Conservation (phyloP, 805 yeast species). For the Lachancea meyersii region DNA sequence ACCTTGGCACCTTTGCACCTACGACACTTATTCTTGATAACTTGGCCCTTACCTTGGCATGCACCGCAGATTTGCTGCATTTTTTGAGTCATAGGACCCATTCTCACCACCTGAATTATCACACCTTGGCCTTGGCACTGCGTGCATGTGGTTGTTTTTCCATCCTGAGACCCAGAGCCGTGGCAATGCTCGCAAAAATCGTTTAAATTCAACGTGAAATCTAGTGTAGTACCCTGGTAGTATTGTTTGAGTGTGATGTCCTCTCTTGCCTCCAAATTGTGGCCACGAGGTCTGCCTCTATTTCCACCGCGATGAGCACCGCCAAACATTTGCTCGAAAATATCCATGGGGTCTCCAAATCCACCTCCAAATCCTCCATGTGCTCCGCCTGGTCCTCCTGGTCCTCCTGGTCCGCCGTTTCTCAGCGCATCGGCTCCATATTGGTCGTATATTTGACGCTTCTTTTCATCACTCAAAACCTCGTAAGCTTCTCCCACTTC, state of each 20-base stretch:
- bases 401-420: conserved; percentile 49
- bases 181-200: conserved; percentile 70
- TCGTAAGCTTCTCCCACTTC: conserved; percentile 94
- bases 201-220: conserved; percentile 60
- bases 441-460: conserved; percentile 60
- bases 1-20: conserved; percentile 70
- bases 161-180: conserved; percentile 84
- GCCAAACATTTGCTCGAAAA: conserved; percentile 34
- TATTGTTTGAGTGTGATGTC: conserved; percentile 57
- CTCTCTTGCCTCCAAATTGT: conserved; percentile 51
- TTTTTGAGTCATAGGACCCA: conserved; percentile 88
- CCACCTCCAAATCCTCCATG: conserved; percentile 33
- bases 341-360: conserved; percentile 33
- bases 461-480: conserved; percentile 65
- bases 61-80: conserved; percentile 71
- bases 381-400: conserved; percentile 34
- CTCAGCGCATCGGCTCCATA: conserved; percentile 73
- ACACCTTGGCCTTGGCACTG: conserved; percentile 76
- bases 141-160: conserved; percentile 55
- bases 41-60: conserved; percentile 74
- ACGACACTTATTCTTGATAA: conserved; percentile 57
- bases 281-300: conserved; percentile 50
- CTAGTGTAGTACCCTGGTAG: conserved; percentile 60
- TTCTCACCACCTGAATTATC: conserved; percentile 55
- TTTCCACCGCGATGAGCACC: conserved; percentile 43